Conservation (phyloP, 495 filamentous ascomycete species). For the Parathielavia appendiculata region DNA sequence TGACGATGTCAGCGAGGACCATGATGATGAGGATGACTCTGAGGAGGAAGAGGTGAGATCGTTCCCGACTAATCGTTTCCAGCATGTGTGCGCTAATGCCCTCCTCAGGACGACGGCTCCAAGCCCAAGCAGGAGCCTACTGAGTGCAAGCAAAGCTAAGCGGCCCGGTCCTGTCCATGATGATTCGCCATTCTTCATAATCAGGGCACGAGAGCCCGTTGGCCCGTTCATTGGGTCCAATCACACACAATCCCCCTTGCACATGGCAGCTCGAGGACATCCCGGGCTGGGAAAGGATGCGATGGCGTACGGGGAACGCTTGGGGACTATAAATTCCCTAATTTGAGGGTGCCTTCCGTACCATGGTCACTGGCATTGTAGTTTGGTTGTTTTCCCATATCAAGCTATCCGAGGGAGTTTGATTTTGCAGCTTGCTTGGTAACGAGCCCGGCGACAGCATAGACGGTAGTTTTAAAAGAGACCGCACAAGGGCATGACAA, state of each 20-base stretch:
- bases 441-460: slow-evolving; percentile 11
- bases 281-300: slow-evolving; percentile 14
- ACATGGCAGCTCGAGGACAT: slow-evolving; percentile 13
- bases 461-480: slow-evolving; percentile 19
- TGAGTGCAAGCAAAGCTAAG: slow-evolving; percentile 99
- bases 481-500: slow-evolving; percentile 17
- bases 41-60: slow-evolving; percentile 80
- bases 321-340: slow-evolving; percentile 22
- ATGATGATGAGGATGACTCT: slow-evolving; percentile 81
- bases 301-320: slow-evolving; percentile 10
- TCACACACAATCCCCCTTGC: background rate
- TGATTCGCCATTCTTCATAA: slow-evolving; percentile 16
- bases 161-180: slow-evolving; percentile 1
- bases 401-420: slow-evolving; percentile 15
- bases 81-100: slow-evolving; percentile 11
- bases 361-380: slow-evolving; percentile 21
- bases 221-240: slow-evolving; percentile 15
- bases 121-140: slow-evolving; percentile 99
- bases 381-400: slow-evolving; percentile 26
- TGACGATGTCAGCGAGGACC: slow-evolving; percentile 68
- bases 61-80: slow-evolving; percentile 6
- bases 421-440: slow-evolving; percentile 12
- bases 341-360: slow-evolving; percentile 23
- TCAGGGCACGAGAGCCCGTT: slow-evolving; percentile 15
- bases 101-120: slow-evolving; percentile 73